Evolutionary conservation across 75 land plant species (phyloP), one percentile per base, ranked within the genome.

Genomic region (Cryptomeria japonica): DNA sequence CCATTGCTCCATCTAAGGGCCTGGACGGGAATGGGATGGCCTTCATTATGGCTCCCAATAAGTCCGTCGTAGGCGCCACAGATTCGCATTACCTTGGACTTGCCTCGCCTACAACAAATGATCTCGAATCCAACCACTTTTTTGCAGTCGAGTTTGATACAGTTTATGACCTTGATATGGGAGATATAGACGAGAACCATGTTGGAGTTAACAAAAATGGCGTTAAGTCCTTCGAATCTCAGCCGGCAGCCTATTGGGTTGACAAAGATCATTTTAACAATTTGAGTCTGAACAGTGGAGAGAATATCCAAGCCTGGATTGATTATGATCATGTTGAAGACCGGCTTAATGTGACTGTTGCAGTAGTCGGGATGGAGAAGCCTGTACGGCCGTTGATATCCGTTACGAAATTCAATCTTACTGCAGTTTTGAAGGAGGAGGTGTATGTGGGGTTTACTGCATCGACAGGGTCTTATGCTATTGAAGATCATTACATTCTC

Each of bases 391-490:
- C 91, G 13, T 87, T 90, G 22, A 32, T 90, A 31, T 88, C 89
- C 7, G 56, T 41, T 1, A 46, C 9, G 31, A 19, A 22, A 18
- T 19, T 86, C 9, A 61, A 92, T 80, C 84, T 91, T 3, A 86
- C 90, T 1, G 8, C 0, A 1, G 42, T 88, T 37, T 1, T 90
- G n/a, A 41, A 86, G 19, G 88, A 90, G 0, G 3, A 18, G 32
- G 88, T 92, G 93, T 92, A 84, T 72, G 88, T 90, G 49, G 93
- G 93, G 61, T 89, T 92, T 87, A 84, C 93, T 28, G 70, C 93
- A 38, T 42, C 91, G 0, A 92, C 93, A 6, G 89, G 91, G 1
- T 25, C 28, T n/a, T 11, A 83, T 2, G 46, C 89, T 0, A 41
- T 86, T 0, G 88, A 82, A 39, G 87, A 87, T 0, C 90, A 92